A percentile compares a stretch with the other conserved stretches of the same genome.
Conservation (phyloP, 345 rosid species). For the Acer negundo region DNA sequence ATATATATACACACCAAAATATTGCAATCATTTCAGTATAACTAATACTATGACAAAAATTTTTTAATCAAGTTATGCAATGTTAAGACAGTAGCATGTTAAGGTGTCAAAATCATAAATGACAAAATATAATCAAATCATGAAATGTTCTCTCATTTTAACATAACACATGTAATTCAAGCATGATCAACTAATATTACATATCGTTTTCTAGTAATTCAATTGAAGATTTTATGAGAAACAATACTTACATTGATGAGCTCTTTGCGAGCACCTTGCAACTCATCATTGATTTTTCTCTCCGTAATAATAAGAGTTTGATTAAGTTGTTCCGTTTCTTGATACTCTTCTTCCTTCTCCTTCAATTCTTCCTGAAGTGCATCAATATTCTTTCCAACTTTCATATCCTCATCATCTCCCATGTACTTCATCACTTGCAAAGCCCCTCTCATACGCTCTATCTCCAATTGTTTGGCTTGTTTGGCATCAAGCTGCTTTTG, state of each 20-base stretch:
- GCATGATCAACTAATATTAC: no score
- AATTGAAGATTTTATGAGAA: background rate
- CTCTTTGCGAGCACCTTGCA: constrained; percentile 69
- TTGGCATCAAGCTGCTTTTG: constrained; percentile 58
- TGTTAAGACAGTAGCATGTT: background rate
- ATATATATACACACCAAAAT: background rate
- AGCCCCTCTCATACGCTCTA: constrained; percentile 64
- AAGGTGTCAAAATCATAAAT: background rate
- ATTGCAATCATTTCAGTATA: background rate
- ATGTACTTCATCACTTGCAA: constrained; percentile 67
- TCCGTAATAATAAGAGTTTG: constrained; percentile 55
- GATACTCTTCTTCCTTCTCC: constrained; percentile 61
- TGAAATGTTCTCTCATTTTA: background rate
- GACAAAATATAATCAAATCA: no score
- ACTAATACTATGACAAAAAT: background rate
- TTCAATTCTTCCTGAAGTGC: constrained; percentile 39
- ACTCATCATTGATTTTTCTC: constrained; percentile 53
- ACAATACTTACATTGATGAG: constrained; percentile 47
- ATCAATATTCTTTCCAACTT: constrained; percentile 41
- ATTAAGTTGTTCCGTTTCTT: constrained; percentile 36
- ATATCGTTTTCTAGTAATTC: background rate
- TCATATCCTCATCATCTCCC: constrained; percentile 51
- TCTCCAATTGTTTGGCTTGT: constrained; percentile 80
- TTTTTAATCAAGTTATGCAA: background rate
- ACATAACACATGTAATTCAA: background rate